Conservation (phyloP, 495 filamentous ascomycete genomes). For the Neurospora hispaniola region DNA sequence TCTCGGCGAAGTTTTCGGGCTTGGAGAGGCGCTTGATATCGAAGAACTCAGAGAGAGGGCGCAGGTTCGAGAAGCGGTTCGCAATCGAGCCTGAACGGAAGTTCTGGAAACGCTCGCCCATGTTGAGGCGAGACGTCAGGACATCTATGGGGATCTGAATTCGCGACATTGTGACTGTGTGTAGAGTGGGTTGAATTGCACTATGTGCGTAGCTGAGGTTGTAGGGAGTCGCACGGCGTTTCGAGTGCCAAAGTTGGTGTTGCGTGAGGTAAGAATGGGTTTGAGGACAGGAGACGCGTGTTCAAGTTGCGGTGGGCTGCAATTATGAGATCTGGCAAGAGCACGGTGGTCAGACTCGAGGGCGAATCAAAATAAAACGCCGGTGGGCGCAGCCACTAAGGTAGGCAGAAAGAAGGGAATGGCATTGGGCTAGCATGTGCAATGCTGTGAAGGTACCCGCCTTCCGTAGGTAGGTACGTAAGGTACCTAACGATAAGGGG, state of each 20-base stretch:
- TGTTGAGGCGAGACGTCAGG: conserved; percentile 79
- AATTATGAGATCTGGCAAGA: conserved; percentile 23
- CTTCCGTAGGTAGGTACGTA: too few species aligned
- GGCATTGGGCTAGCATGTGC: background rate
- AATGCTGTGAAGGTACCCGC: background rate
- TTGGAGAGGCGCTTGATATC: conserved; percentile 93
- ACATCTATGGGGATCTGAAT: conserved; percentile 86
- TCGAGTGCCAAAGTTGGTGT: background rate
- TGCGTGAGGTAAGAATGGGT: background rate
- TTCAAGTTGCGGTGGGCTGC: background rate
- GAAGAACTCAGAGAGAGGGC: conserved; percentile 85
- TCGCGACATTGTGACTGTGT: conserved; percentile 53
- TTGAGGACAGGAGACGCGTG: background rate
- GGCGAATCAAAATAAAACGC: conserved; percentile 17
- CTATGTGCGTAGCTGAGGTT: background rate
- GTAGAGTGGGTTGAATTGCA: background rate
- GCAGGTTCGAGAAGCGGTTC: conserved; percentile 83
- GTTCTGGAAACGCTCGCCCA: conserved; percentile 62
- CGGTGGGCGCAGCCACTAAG: background rate
- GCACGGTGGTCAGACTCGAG: conserved; percentile 9
- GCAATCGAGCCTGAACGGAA: conserved; percentile 65
- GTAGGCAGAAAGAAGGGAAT: background rate
- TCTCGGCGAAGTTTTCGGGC: conserved; percentile 79
- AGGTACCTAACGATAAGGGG: background rate
- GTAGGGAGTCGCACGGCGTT: background rate